Percentiles rank a stretch among this genome's conserved stretches.
Conservation (phyloP, 176 grass and related monocot genomes). For the barley (Hordeum vulgare) region DNA sequence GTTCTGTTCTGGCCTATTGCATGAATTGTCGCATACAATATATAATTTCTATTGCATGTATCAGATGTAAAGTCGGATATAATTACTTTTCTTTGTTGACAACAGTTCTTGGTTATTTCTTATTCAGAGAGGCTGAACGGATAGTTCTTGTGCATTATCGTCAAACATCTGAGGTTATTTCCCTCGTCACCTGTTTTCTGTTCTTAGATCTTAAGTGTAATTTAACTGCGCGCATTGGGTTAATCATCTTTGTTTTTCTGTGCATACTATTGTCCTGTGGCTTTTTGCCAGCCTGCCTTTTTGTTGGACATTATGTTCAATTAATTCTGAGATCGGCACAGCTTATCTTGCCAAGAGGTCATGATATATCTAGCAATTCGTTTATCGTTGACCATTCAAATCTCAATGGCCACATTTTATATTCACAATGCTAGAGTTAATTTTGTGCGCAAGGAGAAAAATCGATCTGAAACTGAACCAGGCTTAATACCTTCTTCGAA, state of each 20-base stretch:
- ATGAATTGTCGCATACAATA: constrained; percentile 8
- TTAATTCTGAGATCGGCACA: not conserved
- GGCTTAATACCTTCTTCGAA: not conserved
- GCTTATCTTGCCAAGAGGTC: not conserved
- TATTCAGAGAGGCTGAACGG: constrained; percentile 82
- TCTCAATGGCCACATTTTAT: not conserved
- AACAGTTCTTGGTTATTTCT: constrained; percentile 41
- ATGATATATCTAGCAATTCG: not conserved
- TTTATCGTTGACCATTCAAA: not conserved
- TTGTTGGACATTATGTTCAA: not conserved
- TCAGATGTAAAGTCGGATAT: constrained; percentile 11
- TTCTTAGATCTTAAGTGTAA: constrained; percentile 17
- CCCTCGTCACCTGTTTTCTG: constrained; percentile 7
- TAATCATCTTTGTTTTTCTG: not conserved
- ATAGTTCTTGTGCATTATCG: constrained; percentile 98
- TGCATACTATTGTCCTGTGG: not conserved
- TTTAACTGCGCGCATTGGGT: not conserved
- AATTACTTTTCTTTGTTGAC: constrained; percentile 11
- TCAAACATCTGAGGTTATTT: constrained; percentile 71
- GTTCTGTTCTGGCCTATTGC: not conserved
- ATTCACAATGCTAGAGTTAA: not conserved
- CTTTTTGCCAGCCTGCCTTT: not conserved
- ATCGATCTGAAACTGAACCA: not conserved
- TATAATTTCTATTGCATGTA: constrained; percentile 1
- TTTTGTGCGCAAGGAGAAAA: not conserved